Conservation (phyloP, 805 yeast species). For the Lipomyces chichibuensis region DNA sequence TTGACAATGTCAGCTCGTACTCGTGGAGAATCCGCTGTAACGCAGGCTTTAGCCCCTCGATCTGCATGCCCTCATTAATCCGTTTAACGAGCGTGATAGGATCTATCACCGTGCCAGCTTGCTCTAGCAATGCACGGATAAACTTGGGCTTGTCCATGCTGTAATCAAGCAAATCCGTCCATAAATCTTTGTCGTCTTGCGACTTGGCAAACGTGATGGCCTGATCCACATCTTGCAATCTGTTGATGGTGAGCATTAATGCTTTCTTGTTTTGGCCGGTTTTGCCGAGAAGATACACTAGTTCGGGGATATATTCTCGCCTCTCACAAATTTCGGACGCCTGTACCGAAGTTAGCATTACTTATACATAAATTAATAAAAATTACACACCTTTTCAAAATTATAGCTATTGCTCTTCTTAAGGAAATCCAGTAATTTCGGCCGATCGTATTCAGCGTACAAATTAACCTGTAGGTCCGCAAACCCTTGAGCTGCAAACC, state of each 20-base stretch:
- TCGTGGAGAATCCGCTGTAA: conserved; percentile 64
- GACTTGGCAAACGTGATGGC: conserved; percentile 79
- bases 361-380: not conserved
- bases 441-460: conserved; percentile 63
- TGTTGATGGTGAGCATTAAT: conserved; percentile 70
- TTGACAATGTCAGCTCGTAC: conserved; percentile 52
- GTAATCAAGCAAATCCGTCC: conserved; percentile 74
- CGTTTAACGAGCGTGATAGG: conserved; percentile 69
- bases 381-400: conserved; percentile 49
- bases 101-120: conserved; percentile 59
- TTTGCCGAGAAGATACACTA: conserved; percentile 78
- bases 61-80: conserved; percentile 63
- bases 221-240: conserved; percentile 72
- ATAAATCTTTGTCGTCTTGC: conserved; percentile 71
- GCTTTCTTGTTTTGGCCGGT: conserved; percentile 82
- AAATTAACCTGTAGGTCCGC: conserved; percentile 71
- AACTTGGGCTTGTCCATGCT: conserved; percentile 76
- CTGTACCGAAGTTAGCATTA: conserved; percentile 3
- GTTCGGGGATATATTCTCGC: conserved; percentile 61
- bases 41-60: conserved; percentile 66
- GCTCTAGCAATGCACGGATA: conserved; percentile 70
- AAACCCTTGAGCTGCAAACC: conserved; percentile 55
- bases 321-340: conserved; percentile 71
- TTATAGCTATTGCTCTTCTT: conserved; percentile 59
- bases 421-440: conserved; percentile 62